Conservation (phyloP, 306 rosid species). For the Luffa acutangula region DNA sequence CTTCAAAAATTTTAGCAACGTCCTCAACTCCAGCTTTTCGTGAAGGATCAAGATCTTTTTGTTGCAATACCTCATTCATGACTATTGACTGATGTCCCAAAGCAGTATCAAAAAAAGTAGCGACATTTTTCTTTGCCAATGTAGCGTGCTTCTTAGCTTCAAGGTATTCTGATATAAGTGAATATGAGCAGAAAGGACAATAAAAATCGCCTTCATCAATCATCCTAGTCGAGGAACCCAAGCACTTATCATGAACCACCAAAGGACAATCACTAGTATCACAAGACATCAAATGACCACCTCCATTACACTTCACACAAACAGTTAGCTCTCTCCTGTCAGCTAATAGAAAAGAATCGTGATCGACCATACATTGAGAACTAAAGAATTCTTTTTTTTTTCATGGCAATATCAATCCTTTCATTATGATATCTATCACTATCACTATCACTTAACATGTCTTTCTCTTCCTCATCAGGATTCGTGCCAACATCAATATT, state of each 20-base stretch:
- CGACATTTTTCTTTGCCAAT: constrained; percentile 33
- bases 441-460: constrained; percentile 23
- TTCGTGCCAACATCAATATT: constrained; percentile 23
- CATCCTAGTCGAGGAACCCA: constrained; percentile 26
- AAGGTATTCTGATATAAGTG: constrained; percentile 36
- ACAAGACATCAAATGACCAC: constrained; percentile 47
- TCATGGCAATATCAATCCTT: constrained; percentile 23
- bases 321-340: constrained; percentile 15
- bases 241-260: constrained; percentile 53
- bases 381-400: constrained; percentile 31
- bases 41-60: constrained; percentile 16
- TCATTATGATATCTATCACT: constrained; percentile 25
- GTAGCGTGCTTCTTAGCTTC: constrained; percentile 50
- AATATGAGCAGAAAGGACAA: constrained; percentile 71
- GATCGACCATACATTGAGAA: constrained; percentile 21
- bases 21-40: constrained; percentile 15
- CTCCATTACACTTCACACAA: constrained; percentile 50
- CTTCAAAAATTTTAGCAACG: constrained; percentile 17
- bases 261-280: constrained; percentile 40
- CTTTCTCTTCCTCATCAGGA: constrained; percentile 14
- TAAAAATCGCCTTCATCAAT: constrained; percentile 30
- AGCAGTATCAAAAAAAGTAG: constrained; percentile 27
- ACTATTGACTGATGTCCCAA: constrained; percentile 14
- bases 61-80: constrained; percentile 12
- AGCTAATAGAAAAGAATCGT: constrained; percentile 17